phyloP scores from a whole-genome alignment of 345 rosid genomes.

The Gossypium rotundifolium region DNA sequence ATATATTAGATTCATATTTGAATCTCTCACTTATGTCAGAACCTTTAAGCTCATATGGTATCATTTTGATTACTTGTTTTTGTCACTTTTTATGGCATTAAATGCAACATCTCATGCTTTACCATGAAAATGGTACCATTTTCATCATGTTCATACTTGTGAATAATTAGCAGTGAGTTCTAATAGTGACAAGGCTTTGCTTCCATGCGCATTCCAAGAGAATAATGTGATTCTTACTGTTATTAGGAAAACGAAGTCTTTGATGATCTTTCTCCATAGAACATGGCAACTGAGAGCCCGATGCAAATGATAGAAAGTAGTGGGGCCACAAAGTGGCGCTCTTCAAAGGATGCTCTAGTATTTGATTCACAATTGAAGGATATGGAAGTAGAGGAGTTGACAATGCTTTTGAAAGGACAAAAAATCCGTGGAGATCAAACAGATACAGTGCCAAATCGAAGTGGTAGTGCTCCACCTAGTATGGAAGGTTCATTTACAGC shows the following conservation, averaged over 20 bases:
- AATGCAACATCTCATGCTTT: background rate
- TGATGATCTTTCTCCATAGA: slow-evolving; percentile 17
- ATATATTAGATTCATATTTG: background rate
- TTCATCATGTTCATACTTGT: background rate
- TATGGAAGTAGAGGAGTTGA: slow-evolving; percentile 72
- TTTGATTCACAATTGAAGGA: slow-evolving; percentile 47
- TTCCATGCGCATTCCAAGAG: slow-evolving; percentile 4
- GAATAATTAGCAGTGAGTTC: background rate
- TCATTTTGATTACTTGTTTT: background rate
- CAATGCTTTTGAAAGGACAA: slow-evolving; percentile 60
- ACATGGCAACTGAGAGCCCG: slow-evolving; percentile 83
- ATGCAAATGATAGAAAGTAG: slow-evolving; percentile 69
- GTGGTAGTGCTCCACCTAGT: slow-evolving; percentile 96
- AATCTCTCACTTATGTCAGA: background rate
- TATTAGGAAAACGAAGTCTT: slow-evolving; percentile 19
- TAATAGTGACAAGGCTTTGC: background rate
- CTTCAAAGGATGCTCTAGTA: slow-evolving; percentile 44
- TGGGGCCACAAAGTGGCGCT: slow-evolving; percentile 49
- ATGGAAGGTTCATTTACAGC: slow-evolving; percentile 96
- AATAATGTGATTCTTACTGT: slow-evolving; percentile 21
- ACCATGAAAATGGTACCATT: background rate
- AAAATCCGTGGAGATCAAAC: slow-evolving; percentile 40
- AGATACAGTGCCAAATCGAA: slow-evolving; percentile 58
- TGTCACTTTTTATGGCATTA: background rate
- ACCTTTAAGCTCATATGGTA: background rate